A percentile compares a stretch with the other conserved stretches of the same genome.
These are phyloP conservation scores for Striga hermonthica DNA, from an alignment of 305 asterid genomes.

Conservation along the genomic window DNA sequence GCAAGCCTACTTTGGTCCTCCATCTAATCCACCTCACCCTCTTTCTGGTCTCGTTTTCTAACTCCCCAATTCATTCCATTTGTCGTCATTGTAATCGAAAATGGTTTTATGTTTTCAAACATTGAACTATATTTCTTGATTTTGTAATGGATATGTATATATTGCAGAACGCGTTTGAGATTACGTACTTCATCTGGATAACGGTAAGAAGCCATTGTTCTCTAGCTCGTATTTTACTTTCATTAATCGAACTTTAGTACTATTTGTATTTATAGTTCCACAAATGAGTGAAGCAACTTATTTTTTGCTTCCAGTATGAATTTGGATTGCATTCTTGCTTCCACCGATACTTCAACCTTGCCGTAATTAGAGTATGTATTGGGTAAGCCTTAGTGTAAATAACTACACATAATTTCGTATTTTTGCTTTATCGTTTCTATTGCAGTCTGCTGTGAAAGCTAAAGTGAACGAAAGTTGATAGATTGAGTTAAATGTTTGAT, in stretches of 20 bases:
- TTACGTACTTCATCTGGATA: slow-evolving; percentile 89
- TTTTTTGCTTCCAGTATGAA: slow-evolving; percentile 66
- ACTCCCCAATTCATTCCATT: not conserved
- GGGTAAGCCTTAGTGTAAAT: slow-evolving; percentile 52
- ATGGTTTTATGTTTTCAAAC: not conserved
- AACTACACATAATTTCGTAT: not conserved
- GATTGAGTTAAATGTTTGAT: not conserved
- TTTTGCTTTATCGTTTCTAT: not conserved
- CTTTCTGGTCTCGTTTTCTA: slow-evolving; percentile 52
- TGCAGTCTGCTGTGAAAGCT: too few relatives aligned
- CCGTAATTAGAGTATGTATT: slow-evolving; percentile 55
- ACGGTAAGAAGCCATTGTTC: slow-evolving; percentile 42
- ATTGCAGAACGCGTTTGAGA: slow-evolving; percentile 89
- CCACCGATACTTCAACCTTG: slow-evolving; percentile 50
- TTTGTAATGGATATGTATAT: slow-evolving; percentile 10
- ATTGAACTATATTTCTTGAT: not conserved
- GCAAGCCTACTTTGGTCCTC: slow-evolving; percentile 59
- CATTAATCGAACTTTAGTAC: not conserved
- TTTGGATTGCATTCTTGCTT: slow-evolving; percentile 85
- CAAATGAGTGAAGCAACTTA: slow-evolving; percentile 8
- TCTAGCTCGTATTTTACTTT: not conserved
- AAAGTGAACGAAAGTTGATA: not conserved
- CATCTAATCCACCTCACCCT: slow-evolving; percentile 69
- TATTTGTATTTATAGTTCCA: not conserved
- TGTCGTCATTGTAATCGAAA: not conserved